A percentile compares a stretch with the other conserved stretches of the same genome.
Evolutionary conservation across 495 filamentous ascomycete genomes (phyloP).

Genomic region (Durotheca rogersii): DNA sequence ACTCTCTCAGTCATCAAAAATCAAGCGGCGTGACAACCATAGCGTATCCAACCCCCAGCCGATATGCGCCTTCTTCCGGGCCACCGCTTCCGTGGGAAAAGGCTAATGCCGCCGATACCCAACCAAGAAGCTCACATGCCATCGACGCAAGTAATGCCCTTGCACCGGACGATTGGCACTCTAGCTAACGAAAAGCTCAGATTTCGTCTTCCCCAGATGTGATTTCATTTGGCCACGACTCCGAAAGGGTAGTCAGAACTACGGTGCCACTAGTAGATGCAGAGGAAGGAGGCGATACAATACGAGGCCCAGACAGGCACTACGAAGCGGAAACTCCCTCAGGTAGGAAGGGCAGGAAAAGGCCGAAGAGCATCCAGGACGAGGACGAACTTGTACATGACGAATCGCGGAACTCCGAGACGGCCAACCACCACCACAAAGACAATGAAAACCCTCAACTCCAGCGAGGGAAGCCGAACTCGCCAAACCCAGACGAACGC

Average conservation of each 20-base stretch:
- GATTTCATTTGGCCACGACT: slow-evolving; percentile 16
- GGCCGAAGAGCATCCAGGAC: slow-evolving; percentile 7
- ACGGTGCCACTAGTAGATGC: not conserved
- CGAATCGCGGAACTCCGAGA: slow-evolving; percentile 1
- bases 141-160: slow-evolving; percentile 23
- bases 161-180: not conserved
- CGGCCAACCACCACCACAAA: slow-evolving; percentile 1
- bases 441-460: slow-evolving; percentile 20
- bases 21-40: slow-evolving; percentile 33
- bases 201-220: slow-evolving; percentile 33
- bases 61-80: slow-evolving; percentile 29
- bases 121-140: slow-evolving; percentile 10
- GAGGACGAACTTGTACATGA: slow-evolving; percentile 29
- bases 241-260: not conserved
- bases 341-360: slow-evolving; percentile 19
- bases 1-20: slow-evolving; percentile 20
- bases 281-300: not conserved
- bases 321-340: not conserved
- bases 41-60: slow-evolving; percentile 33
- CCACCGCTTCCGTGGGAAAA: slow-evolving; percentile 33
- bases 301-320: not conserved
- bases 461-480: slow-evolving; percentile 4
- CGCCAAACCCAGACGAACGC: slow-evolving; percentile 14
- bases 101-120: slow-evolving; percentile 3
- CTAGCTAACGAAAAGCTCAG: slow-evolving; percentile 18